Conservation (phyloP, 768 basidiomycete genomes). For the Thelephora ganbajun region DNA sequence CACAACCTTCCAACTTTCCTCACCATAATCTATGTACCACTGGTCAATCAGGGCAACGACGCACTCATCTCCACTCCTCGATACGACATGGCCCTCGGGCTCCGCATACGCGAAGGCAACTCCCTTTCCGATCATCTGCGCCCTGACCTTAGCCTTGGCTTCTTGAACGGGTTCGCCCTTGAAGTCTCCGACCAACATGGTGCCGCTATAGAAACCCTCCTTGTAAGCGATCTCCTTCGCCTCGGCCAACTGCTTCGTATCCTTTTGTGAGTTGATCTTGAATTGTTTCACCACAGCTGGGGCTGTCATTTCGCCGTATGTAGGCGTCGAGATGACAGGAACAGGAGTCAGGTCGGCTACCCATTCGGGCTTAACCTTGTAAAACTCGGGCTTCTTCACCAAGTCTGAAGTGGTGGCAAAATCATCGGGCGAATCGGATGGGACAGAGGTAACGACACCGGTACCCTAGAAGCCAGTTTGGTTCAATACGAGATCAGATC, state of each 20-base stretch:
- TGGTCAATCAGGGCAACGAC: conserved; percentile 97
- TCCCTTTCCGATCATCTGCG: conserved; percentile 63
- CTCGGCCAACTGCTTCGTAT: conserved; percentile 83
- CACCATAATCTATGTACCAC: conserved; percentile 98
- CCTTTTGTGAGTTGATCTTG: conserved; percentile 93
- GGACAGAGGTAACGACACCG: conserved; percentile 95
- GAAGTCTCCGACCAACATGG: conserved; percentile 84
- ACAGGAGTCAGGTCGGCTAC: conserved; percentile 61
- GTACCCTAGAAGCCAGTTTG: conserved; percentile 47
- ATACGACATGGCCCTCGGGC: conserved; percentile 83
- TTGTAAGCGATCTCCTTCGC: conserved; percentile 98
- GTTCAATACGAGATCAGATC: conserved; percentile 2
- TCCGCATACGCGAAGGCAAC: conserved; percentile 88
- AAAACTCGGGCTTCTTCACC: conserved; percentile 92
- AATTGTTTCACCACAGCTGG: conserved; percentile 71
- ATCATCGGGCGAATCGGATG: conserved; percentile 97
- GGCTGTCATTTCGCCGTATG: conserved; percentile 89
- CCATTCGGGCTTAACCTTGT: conserved; percentile 89
- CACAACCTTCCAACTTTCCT: conserved; percentile 74
- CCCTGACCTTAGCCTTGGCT: conserved; percentile 81
- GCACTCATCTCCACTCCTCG: conserved; percentile 91
- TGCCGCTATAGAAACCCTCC: conserved; percentile 94
- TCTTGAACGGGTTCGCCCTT: conserved; percentile 82
- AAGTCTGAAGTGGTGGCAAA: conserved; percentile 82
- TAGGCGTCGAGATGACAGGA: conserved; percentile 76